A percentile compares a stretch with the other conserved stretches of the same genome.
Conservation (phyloP, 768 basidiomycete species). For the Termitomyces sp. region DNA sequence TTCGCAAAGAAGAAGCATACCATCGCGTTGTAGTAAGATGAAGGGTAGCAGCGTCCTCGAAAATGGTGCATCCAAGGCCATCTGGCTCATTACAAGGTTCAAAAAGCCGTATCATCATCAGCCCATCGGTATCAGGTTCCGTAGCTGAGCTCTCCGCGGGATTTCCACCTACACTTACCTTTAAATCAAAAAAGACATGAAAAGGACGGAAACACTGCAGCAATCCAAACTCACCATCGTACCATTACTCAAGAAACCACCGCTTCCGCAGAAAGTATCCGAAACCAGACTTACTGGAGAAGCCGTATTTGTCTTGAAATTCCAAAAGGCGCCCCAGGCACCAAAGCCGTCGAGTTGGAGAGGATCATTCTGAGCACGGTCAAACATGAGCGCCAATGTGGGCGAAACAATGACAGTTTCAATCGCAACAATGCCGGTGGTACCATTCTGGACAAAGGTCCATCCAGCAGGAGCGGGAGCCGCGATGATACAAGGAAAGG, state of each 20-base stretch:
- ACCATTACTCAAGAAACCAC: slow-evolving; percentile 9
- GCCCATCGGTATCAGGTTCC: slow-evolving; percentile 20
- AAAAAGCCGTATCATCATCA: slow-evolving; percentile 33
- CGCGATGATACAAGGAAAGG: not conserved
- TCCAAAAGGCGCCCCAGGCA: slow-evolving; percentile 11
- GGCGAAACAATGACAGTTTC: slow-evolving; percentile 7
- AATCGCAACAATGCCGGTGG: slow-evolving; percentile 6
- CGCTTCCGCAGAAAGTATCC: slow-evolving; percentile 8
- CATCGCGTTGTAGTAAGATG: slow-evolving; percentile 34
- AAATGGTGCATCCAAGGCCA: slow-evolving; percentile 26
- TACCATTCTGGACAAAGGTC: slow-evolving; percentile 10
- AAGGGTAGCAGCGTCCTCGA: slow-evolving; percentile 29
- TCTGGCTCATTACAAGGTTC: slow-evolving; percentile 31
- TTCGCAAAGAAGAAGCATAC: slow-evolving; percentile 35
- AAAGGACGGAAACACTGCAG: not conserved
- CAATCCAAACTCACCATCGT: slow-evolving; percentile 5
- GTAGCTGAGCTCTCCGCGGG: slow-evolving; percentile 21
- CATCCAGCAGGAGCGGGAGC: slow-evolving; percentile 2
- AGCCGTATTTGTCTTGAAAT: slow-evolving; percentile 7
- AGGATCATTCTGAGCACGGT: slow-evolving; percentile 6
- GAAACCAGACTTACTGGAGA: slow-evolving; percentile 4
- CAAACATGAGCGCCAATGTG: slow-evolving; percentile 6
- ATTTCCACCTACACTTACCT: slow-evolving; percentile 27
- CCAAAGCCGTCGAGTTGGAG: slow-evolving; percentile 4
- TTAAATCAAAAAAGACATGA: not conserved